Base-by-base conservation (phyloP, 441 rosid species). In the Gossypium armourianum region DNA sequence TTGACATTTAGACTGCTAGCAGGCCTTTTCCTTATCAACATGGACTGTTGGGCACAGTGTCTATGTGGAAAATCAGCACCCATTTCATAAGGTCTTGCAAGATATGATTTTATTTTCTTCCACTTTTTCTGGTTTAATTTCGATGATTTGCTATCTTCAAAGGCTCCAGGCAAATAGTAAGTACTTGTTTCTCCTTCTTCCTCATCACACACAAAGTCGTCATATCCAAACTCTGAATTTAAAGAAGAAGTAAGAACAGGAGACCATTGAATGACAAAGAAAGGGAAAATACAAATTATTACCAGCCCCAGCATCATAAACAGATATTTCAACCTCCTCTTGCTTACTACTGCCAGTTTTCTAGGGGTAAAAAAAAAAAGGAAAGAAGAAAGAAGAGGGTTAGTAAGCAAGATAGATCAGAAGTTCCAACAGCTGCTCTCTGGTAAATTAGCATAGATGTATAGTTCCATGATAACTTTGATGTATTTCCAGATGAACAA, bases 171-270 rank as follows among this genome's bases (percentile, higher is more conserved):
- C 76, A 84, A 78, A 87, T 88, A 86, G 74, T 86, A 91, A 20
- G 86, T 68, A 73, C 87, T 86, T 64, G 96, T 91, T 83, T 90
- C 98, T 69, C 87, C 93, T 80, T 92, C 99, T 73, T 91, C 98
- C 69, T 93, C 98, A 73, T 90, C 86, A 69, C 85, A 88, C 23
- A 74, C 78, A 79, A 64, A 79, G 60, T 79, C 88, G 36, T 72
- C 77, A 76, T 85, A 89, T 65, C 77, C 88, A 80, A 79, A 78
- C 61, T 88, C 97, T 88, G 83, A 61, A 75, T 62, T 80, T 43
- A 58, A 74, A 45, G 40, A 76, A 86, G 24, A 62, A 65, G 74
- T 79, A 17, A 81, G 47, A 75, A 73, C 26, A 78, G 2, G 69
- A 69, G 40, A 21, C 17, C 70, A 80, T 75, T 43, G 21, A 78